Evolutionary conservation across 495 filamentous ascomycete genomes (phyloP), one percentile per base, ranked within the genome.

Genomic region (Aspergillus conjunctus): DNA sequence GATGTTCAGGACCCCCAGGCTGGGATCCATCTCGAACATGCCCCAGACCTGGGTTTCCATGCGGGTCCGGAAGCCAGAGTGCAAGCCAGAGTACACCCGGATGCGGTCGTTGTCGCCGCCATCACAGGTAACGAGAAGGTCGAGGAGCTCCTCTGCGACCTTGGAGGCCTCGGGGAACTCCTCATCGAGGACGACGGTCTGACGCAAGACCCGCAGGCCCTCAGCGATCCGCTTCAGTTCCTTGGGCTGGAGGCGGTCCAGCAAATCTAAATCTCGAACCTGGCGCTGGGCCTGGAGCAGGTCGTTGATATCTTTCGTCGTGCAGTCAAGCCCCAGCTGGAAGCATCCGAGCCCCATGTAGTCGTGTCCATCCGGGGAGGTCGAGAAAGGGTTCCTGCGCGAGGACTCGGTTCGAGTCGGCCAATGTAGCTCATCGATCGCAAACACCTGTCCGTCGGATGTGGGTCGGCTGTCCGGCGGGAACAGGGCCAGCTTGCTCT

Each of bases 271-370:
- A 8, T 62, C 57, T 4, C 56, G 48, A 11, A 62, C 53, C n/a
- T 62, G 64, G 1, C 32, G 52, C 59, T 66, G 64, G 3, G 32
- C 60, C 18, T 62, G 59, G 10, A 66, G 10, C 7, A 66, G 41
- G 14, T 66, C 64, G 5, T 54, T 34, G 20, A 66, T 56, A 11
- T 66, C 60, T 12, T 62, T 59, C 5, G 37, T 5, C 0, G 59
- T 66, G 34, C 56, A 60, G 22, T 66, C 55, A 7, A 66, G 60
- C 5, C 64, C 64, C 3, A 66, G 56, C 39, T 66, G 64, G 59
- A 66, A 66, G 10, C 64, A 66, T 12, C 64, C 64, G 2, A 66
- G 48, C 4, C 60, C 64, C 0, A 56, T 50, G 18, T 62, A 62
- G 14, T 56, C 53, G 20, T 58, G 18, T 0, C 64, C 64, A 21